Base-by-base conservation (phyloP, 225 moss, liverwort and hornwort genomes). In the Asterella californica region DNA sequence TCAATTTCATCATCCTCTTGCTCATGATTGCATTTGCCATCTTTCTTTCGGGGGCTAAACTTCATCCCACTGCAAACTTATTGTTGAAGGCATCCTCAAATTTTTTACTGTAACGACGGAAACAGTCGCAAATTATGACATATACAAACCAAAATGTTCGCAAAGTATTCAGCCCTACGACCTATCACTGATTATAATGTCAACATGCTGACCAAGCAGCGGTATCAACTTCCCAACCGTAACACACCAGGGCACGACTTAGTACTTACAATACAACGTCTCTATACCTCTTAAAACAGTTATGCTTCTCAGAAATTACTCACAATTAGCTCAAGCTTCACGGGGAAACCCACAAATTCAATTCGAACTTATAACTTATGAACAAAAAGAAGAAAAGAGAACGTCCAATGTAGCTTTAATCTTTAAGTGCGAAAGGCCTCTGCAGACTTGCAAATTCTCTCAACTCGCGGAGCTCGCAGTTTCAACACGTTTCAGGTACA, bases 1-100 rank as follows among this genome's bases (percentile, higher is more conserved):
- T 82, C 60, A 86, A 42, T 82, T 78, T 86, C 86, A 81, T 76
- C 86, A 83, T 81, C 79, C 86, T 86, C 73, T 82, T 82, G 82
- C 79, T 79, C 73, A 70, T 49, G 79, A 82, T 78, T 77, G 82
- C 77, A 55, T 75, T 81, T 78, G 83, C 67, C 83, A 86, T 83
- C 27, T 61, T 37, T 79, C 70, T 21, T 65, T 68, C 79, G 53
- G 55, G 46, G 72, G 70, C 53, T 34, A 78, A 60, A 73, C 78
- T 48, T 60, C 61, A 74, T 27, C 59, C 77, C 79, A 78, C 70
- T 48, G 59, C 54, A 81, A 81, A 78, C 33, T 70, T 74, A 83
- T 76, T 83, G 80, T 70, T 74, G 74, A 79, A 81, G 74, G 66
- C 74, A 85, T 70, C 76, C 75, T 38, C 48, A 50, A 69, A 11